Conservation (phyloP, 306 rosid genomes). For the Morella rubra region DNA sequence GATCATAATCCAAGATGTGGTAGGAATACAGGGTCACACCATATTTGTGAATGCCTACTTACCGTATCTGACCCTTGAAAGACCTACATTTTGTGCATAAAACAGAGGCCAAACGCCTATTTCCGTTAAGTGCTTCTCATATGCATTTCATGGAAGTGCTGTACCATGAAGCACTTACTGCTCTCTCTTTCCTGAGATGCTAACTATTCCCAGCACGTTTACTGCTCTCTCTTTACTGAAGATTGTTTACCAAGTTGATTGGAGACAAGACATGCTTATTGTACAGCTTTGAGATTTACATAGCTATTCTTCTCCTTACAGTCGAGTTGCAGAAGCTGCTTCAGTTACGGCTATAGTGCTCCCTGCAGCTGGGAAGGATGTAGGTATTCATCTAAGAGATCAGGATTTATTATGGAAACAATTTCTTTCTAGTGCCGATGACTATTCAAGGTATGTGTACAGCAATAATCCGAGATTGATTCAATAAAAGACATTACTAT, state of each 20-base stretch:
- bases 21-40: not conserved
- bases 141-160: not conserved
- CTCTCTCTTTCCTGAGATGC: not conserved
- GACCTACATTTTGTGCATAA: not conserved
- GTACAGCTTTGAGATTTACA: constrained; percentile 13
- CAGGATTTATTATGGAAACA: constrained; percentile 65
- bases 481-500: not conserved
- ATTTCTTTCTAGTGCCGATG: constrained; percentile 52
- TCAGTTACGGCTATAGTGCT: constrained; percentile 66
- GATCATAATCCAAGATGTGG: not conserved
- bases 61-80: not conserved
- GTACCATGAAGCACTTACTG: not conserved
- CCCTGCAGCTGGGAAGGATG: constrained; percentile 57
- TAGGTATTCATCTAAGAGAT: constrained; percentile 55
- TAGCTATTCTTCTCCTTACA: constrained; percentile 37
- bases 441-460: constrained; percentile 44
- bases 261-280: constrained; percentile 1
- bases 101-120: not conserved
- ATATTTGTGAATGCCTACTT: not conserved
- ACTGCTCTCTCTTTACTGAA: not conserved
- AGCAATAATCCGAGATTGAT: not conserved
- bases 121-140: not conserved
- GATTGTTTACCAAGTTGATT: not conserved
- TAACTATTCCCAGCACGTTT: not conserved
- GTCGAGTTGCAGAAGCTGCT: constrained; percentile 73